Base-by-base conservation (phyloP, 2,329 filamentous ascomycete species). In the Aureobasidium leucospermi region DNA sequence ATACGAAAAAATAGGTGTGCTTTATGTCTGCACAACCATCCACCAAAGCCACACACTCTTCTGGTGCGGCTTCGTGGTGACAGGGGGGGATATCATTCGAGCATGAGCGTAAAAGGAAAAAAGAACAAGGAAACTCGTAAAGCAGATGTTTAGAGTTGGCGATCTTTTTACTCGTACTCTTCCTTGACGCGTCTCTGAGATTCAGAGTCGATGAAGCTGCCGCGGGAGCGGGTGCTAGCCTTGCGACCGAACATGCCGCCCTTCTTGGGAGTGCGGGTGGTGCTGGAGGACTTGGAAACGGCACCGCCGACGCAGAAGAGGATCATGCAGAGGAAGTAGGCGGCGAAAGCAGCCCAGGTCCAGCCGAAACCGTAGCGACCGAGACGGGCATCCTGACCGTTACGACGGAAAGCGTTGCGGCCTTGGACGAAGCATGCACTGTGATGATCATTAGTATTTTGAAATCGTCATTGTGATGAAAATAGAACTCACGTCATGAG, bases 281-380 rank as follows among this genome's bases (percentile, higher is more conserved):
- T 65, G 31, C 71, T 70, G 63, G 23, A 23, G 3, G 78, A 78
- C 61, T 78, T 76, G 55, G 78, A 75, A 41, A 82, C 76, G 31
- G 71, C 69, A 42, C 83, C 81, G 56, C 84, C 84, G 34, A 85
- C 58, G 72, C 81, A 87, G 76, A 91, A 89, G 60, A 90, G 75
- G 32, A 89, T 65, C 4, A 81, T 82, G 15, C 87, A 81, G 64
- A 92, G 71, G 65, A 90, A 75, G 66, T 89, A 81, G 58, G 81
- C 81, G 9, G 81, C 82, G 73, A 85, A 84, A 1, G 87, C 81
- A 15, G 80, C 85, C 89, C 89, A 94, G 63, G 84, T 85, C 75
- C 91, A 93, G 46, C 82, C 89, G 68, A 90, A 89, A 19, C 85
- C 86, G 67, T 86, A 88, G 34, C 68, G 69, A 57, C 89, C 89